Base-by-base conservation (phyloP, 805 yeast genomes). In the Kodamaea lidongshanica region DNA sequence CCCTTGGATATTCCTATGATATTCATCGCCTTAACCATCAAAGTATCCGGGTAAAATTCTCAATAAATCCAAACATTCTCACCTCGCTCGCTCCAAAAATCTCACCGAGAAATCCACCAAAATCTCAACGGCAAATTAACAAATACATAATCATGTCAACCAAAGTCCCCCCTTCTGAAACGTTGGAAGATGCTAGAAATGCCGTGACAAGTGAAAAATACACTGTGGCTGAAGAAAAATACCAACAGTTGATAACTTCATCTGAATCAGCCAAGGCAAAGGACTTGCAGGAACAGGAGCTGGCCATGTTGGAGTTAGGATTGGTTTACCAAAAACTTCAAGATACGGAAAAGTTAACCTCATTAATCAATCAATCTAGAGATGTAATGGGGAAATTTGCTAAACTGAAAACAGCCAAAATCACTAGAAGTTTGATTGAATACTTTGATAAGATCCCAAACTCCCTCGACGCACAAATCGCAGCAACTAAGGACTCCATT, bases 331-430 rank as follows among this genome's bases (percentile, higher is more conserved):
- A 74, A 35, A 54, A 53, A 2, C 58, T 64, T 19, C 48, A 61
- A 8, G 61, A 76, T 27, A 60, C 68, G 15, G 65, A 58, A 4
- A 70, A 76, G 42, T 67, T 92, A 25, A 61, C 67, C 11, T 61
- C 59, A 22, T 73, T 92, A 46, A 74, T 92, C 21, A 66, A 75
- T 8, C 67, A 74, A 23, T 78, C 94, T 1, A 73, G 92, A 44
- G 62, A 59, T 6, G 72, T 78, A n/a, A 78, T 87, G 67, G 74
- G 79, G 32, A 72, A 73, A 19, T 76, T 84, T 48, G 96, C 97
- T 27, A 92, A 92, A 61, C 83, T 96, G 10, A 92, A 92, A 57
- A 82, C 95, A 6, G 95, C 97, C 12, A 92, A 89, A 55, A 82
- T 89, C 33, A 79, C 89, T 43, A 80, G 79, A 46, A 69, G 75